A percentile compares a stretch with the other conserved stretches of the same genome.
Evolutionary conservation across 2,329 filamentous ascomycete genomes (phyloP).

Genomic region (Verticillium isaacii): DNA sequence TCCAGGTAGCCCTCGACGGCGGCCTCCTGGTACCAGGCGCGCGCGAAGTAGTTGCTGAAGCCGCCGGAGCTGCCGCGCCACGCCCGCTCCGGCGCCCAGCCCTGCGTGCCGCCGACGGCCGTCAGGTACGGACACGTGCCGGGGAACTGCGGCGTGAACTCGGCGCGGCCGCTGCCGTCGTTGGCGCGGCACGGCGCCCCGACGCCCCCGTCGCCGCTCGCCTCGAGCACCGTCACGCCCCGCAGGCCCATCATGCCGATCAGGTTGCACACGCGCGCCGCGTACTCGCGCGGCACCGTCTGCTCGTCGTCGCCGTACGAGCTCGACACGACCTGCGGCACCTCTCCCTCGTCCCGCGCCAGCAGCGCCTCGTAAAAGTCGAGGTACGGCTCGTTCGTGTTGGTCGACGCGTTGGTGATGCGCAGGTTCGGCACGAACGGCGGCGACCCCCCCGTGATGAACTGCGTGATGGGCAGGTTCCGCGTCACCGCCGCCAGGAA

Average conservation of each 20-base stretch:
- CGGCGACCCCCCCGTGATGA: slow-evolving; percentile 17
- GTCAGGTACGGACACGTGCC: slow-evolving; percentile 50
- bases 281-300: slow-evolving; percentile 53
- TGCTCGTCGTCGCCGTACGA: slow-evolving; percentile 68
- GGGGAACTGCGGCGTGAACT: slow-evolving; percentile 16
- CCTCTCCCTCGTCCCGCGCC: slow-evolving; percentile 38
- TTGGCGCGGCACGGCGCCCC: slow-evolving; percentile 49
- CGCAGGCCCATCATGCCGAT: slow-evolving; percentile 60
- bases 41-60: slow-evolving; percentile 42
- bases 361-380: slow-evolving; percentile 59
- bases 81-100: slow-evolving; percentile 44
- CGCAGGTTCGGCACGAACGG: slow-evolving; percentile 25
- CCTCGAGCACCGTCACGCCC: slow-evolving; percentile 58
- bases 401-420: slow-evolving; percentile 21
- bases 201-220: slow-evolving; percentile 54
- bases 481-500: slow-evolving; percentile 54
- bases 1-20: slow-evolving; percentile 39
- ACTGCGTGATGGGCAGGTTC: slow-evolving; percentile 18
- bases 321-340: slow-evolving; percentile 58
- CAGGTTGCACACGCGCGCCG: slow-evolving; percentile 51
- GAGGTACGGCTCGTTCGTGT: slow-evolving; percentile 64
- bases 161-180: slow-evolving; percentile 32
- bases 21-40: slow-evolving; percentile 38
- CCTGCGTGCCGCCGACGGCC: slow-evolving; percentile 50
- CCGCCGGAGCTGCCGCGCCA: slow-evolving; percentile 48